Percentiles rank a stretch among this genome's conserved stretches.
Evolutionary conservation across 2,329 filamentous ascomycete genomes (phyloP).

Genomic region (Aspergillus tubingensis): DNA sequence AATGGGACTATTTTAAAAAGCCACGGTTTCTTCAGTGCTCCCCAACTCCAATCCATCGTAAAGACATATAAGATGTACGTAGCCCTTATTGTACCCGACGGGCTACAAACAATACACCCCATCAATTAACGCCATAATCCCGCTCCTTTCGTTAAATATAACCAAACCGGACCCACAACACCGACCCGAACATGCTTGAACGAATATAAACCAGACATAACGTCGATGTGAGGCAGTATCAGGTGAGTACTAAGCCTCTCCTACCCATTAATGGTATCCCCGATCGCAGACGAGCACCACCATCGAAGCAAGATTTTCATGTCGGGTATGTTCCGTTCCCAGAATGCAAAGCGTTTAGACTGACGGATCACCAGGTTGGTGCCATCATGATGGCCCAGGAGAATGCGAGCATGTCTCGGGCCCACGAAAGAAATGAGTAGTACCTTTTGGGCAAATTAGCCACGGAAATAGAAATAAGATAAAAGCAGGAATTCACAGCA

Average conservation of each 20-base stretch:
- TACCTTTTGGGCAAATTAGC: not conserved
- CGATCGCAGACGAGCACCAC: not conserved
- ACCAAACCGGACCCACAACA: not conserved
- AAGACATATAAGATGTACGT: no score
- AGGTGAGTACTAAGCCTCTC: not conserved
- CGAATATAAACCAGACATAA: no score
- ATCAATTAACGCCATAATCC: no score
- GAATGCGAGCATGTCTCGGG: not conserved
- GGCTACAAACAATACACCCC: no score
- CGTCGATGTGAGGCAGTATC: no score
- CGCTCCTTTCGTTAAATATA: no score
- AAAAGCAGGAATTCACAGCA: no score
- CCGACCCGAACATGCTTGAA: not conserved
- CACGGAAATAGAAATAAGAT: no score
- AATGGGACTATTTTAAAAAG: no score
- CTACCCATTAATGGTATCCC: not conserved
- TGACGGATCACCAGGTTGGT: not conserved
- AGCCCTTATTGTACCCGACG: no score
- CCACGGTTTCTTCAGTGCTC: no score
- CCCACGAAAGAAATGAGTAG: not conserved
- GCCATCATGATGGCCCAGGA: not conserved
- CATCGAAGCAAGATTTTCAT: not conserved
- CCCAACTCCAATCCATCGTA: no score
- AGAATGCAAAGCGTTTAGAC: not conserved
- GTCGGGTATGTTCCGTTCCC: not conserved